phyloP scores from a whole-genome alignment of 2,329 filamentous ascomycete genomes.

The Phyllosticta capitalensis region DNA sequence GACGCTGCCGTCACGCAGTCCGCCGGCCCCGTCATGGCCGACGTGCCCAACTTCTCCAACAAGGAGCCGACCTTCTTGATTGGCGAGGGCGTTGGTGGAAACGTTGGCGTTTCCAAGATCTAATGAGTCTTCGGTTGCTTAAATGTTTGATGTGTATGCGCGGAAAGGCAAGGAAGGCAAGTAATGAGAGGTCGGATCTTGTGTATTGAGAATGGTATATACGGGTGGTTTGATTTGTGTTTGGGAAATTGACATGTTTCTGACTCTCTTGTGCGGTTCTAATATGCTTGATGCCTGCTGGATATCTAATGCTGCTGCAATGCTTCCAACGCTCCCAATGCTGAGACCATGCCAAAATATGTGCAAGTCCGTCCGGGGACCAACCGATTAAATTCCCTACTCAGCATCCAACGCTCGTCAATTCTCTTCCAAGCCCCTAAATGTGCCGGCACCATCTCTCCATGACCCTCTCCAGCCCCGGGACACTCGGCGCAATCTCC shows the following conservation, averaged over 20 bases:
- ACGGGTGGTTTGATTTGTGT: background rate
- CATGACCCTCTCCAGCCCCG: slow-evolving; percentile 43
- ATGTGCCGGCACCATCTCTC: slow-evolving; percentile 56
- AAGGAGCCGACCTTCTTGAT: slow-evolving; percentile 20
- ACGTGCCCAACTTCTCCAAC: slow-evolving; percentile 27
- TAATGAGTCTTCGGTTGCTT: background rate
- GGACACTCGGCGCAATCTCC: slow-evolving; percentile 58
- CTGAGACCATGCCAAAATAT: background rate
- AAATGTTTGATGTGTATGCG: background rate
- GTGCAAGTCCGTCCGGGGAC: background rate
- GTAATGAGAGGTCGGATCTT: background rate
- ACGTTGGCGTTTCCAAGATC: background rate
- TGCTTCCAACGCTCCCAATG: background rate
- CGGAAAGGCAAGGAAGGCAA: background rate
- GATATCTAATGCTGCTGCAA: background rate
- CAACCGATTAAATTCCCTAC: background rate
- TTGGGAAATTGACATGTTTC: background rate
- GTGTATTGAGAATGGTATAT: background rate
- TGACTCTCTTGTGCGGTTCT: background rate
- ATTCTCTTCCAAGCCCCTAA: background rate
- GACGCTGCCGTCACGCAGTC: slow-evolving; percentile 17
- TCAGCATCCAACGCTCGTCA: background rate
- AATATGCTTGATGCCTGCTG: background rate
- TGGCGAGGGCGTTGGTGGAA: slow-evolving; percentile 19
- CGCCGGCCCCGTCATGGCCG: slow-evolving; percentile 20